Evolutionary conservation across 2,329 filamentous ascomycete species (phyloP), one percentile per base, ranked within the genome.

Genomic region (Microcyclospora tardicrescens): DNA sequence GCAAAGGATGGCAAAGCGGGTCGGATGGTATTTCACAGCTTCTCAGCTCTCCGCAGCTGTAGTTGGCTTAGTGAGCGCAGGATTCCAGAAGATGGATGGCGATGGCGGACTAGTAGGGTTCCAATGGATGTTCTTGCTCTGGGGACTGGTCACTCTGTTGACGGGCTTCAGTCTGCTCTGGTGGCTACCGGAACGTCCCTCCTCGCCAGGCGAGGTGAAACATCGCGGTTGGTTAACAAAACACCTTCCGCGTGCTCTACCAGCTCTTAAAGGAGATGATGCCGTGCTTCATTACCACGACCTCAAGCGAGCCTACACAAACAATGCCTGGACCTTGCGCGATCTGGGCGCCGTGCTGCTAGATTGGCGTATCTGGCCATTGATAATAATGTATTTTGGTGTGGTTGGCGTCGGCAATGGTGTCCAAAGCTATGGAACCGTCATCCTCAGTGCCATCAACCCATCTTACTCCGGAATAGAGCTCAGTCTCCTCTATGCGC

Each of bases 321-420:
- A 75, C 11, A 71, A 76, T 1, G 69, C 75, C 3, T 94, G 86
- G 86, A 78, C 68, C 1, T 48, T 83, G 44, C 74, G 65, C 38
- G 84, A 94, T 48, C 66, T 94, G 1, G 65, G 67, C 16, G 64
- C 67, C 16, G 82, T 93, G 1, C 63, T 93, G 24, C 68, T 82
- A 28, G 86, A 94, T 61, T 93, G 85, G 86, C 75, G 85, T 2
- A 68, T 93, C 13, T 94, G 84, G 81, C 86, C 86, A 1, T 62
- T 94, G 48, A 71, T 80, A 1, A 56, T 93, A 38, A 94, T 94
- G 86, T 94, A 94, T 63, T 93, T 94, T 63, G 86, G 86, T 14
- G 86, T 94, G 2, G 86, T 94, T 1, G 86, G 86, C 15, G 86
- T 93, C 2, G 86, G 86, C 15, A 93, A 93, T 45, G 86, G 85